Conservation (phyloP, 345 rosid genomes). For the Dipteronia dyeriana region DNA sequence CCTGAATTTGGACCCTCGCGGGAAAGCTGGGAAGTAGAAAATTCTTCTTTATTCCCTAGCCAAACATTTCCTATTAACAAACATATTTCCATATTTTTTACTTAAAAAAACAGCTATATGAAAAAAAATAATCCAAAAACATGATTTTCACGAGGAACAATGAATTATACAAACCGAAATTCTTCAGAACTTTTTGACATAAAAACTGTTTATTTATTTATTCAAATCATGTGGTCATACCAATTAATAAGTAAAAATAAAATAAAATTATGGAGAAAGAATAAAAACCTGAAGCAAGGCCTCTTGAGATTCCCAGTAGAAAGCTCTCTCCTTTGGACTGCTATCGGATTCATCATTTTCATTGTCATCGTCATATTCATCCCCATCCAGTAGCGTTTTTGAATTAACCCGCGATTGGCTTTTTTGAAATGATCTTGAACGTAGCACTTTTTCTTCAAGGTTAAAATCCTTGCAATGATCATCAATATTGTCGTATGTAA, state of each 20-base stretch:
- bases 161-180: not conserved
- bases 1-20: too few relatives aligned
- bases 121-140: too few relatives aligned
- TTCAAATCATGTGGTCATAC: too few relatives aligned
- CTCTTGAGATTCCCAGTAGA: constrained; percentile 48
- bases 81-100: too few relatives aligned
- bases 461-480: constrained; percentile 15
- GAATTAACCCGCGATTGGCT: not conserved
- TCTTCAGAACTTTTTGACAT: not conserved
- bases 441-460: constrained; percentile 27
- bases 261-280: not conserved
- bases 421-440: constrained; percentile 13
- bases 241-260: too few relatives aligned
- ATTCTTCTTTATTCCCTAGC: too few relatives aligned
- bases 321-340: constrained; percentile 2
- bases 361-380: too few relatives aligned
- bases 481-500: too few relatives aligned
- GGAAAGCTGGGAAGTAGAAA: too few relatives aligned
- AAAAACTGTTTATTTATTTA: too few relatives aligned
- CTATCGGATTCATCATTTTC: constrained; percentile 9
- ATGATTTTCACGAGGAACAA: not conserved
- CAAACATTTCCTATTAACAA: too few relatives aligned
- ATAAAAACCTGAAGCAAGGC: constrained; percentile 48
- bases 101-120: too few relatives aligned
- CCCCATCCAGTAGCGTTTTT: not conserved